A percentile compares a stretch with the other conserved stretches of the same genome.
Conservation (phyloP, 768 basidiomycete genomes). For the Kwoniella bestiolae region DNA sequence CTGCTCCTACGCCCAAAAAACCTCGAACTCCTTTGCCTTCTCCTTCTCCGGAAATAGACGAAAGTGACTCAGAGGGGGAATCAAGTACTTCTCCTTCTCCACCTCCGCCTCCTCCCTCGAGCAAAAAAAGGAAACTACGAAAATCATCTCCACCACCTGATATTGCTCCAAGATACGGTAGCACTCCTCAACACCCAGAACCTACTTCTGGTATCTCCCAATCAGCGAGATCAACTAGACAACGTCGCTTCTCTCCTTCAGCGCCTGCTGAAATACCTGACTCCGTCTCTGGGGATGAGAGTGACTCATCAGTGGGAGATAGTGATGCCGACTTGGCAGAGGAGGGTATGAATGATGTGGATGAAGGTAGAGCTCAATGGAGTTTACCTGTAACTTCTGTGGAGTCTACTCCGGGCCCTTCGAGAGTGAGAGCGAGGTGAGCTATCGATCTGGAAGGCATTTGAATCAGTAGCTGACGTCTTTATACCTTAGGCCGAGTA, state of each 20-base stretch:
- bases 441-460: not conserved
- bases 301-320: constrained; percentile 21
- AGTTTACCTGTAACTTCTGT: constrained; percentile 21
- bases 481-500: not conserved
- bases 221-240: not conserved
- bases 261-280: constrained; percentile 22
- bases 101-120: constrained; percentile 2
- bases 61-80: not conserved
- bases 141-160: constrained; percentile 9
- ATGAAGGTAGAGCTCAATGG: constrained; percentile 29
- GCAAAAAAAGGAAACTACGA: constrained; percentile 11
- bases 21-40: not conserved
- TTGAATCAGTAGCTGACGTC: not conserved
- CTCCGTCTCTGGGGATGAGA: constrained; percentile 3
- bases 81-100: not conserved
- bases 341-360: constrained; percentile 21
- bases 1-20: not conserved
- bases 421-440: constrained; percentile 13
- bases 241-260: constrained; percentile 21
- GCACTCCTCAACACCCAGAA: not conserved
- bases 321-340: constrained; percentile 22
- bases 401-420: constrained; percentile 22
- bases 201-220: too few species aligned
- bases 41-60: not conserved
- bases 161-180: not conserved